These are phyloP conservation scores for Penicillium angulare DNA, from an alignment of 495 filamentous ascomycete species.

Conservation along the genomic window DNA sequence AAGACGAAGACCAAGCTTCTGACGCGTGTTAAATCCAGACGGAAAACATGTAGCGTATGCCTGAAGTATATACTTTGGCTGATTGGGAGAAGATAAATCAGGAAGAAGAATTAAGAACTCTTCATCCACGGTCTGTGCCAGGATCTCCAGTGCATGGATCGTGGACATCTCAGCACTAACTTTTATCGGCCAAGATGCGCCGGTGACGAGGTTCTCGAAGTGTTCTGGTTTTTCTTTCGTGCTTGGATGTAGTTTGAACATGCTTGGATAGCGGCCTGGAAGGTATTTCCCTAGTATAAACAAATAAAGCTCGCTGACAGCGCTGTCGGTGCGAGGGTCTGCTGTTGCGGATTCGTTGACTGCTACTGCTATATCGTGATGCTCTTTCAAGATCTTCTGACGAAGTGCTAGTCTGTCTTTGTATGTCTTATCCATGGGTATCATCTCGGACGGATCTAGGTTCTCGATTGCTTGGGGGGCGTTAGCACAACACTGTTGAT, in stretches of 20 bases:
- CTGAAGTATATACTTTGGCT: slow-evolving; percentile 55
- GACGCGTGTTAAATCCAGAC: slow-evolving; percentile 62
- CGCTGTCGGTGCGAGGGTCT: slow-evolving; percentile 36
- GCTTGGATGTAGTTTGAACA: slow-evolving; percentile 48
- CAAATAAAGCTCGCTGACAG: slow-evolving; percentile 63
- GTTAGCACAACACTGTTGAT: not conserved
- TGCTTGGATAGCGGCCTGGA: slow-evolving; percentile 60
- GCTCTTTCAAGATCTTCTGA: slow-evolving; percentile 43
- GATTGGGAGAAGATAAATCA: slow-evolving; percentile 10
- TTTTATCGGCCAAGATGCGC: slow-evolving; percentile 37
- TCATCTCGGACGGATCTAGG: slow-evolving; percentile 57
- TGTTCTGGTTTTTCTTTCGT: slow-evolving; percentile 11
- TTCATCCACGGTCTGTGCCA: slow-evolving; percentile 19
- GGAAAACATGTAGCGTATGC: slow-evolving; percentile 74
- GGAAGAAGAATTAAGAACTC: slow-evolving; percentile 76
- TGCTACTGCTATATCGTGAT: slow-evolving; percentile 43
- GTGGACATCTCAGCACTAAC: slow-evolving; percentile 15
- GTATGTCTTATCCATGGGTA: slow-evolving; percentile 68
- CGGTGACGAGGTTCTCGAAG: slow-evolving; percentile 48
- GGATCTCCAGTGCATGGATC: slow-evolving; percentile 18
- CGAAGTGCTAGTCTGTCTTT: slow-evolving; percentile 54
- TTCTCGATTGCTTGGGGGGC: slow-evolving; percentile 46
- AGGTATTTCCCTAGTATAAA: slow-evolving; percentile 64
- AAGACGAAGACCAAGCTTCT: slow-evolving; percentile 62
- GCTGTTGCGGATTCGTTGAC: slow-evolving; percentile 34